Base-by-base conservation (phyloP, 2,329 filamentous ascomycete species). In the Pestalotiopsis sp. region DNA sequence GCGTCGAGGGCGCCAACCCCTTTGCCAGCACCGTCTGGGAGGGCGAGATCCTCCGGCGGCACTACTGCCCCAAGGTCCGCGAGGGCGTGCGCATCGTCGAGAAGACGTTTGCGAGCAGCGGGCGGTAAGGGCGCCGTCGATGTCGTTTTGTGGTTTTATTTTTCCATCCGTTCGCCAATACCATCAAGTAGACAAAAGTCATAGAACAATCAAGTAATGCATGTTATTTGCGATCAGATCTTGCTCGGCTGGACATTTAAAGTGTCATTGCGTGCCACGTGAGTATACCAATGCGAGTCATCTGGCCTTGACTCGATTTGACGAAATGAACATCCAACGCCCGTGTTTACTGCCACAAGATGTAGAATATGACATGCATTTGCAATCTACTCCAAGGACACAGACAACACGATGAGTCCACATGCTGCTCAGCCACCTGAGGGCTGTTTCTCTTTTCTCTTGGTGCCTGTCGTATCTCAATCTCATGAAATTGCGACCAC, bases 11-110 rank as follows among this genome's bases (percentile, higher is more conserved):
- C 7, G 95, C 92, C 73, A 98, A 98, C 81, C 94, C 95, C 0
- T 97, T 96, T 80, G 93, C 95, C 0, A 90, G 91, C 4, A 98
- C 94, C 0, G 87, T 97, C 0, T 99, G 95, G 96, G 96, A 98
- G 78, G 94, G 93, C 0, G 96, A 98, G 82, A 78, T 99, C 68
- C 79, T 99, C 74, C 86, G 91, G 77, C 87, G 88, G 73, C 96
- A 99, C 82, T 99, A 93, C 78, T 94, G 92, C 74, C 95, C 95
- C 6, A 91, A 91, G 76, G 92, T 99, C 1, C 87, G 93, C 72
- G 93, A 97, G 75, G 92, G 91, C 1, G 83, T 92, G 4, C 87
- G 87, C 79, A 80, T 87, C 59, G 82, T 95, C 77, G 92, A 94
- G 78, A 93, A 92, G 84, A 85, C 84, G 60, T 81, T 93, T 75